These are phyloP conservation scores for Brettanomyces custersianus DNA, from an alignment of 805 yeast species.

Conservation along the genomic window DNA sequence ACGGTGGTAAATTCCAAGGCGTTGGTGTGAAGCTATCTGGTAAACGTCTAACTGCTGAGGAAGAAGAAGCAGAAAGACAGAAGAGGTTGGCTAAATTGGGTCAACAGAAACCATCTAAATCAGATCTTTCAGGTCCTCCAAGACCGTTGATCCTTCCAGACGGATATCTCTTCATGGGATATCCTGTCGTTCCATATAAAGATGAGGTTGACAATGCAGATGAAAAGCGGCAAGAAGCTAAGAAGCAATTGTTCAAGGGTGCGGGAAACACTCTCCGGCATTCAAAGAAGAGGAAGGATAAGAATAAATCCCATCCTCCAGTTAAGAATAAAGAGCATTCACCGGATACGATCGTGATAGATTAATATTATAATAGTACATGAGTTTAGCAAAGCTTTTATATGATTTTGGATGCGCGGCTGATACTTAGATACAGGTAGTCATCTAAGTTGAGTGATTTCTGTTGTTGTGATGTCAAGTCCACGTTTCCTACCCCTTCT, in stretches of 20 bases:
- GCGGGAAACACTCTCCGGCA: conserved; percentile 65
- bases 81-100: conserved; percentile 17
- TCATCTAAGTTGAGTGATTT: conserved; percentile 13
- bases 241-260: conserved; percentile 38
- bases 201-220: conserved; percentile 28
- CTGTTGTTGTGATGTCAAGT: not conserved
- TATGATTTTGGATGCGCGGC: too few relatives aligned
- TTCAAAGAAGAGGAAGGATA: conserved; percentile 51
- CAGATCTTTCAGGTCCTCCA: conserved; percentile 52
- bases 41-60: conserved; percentile 24
- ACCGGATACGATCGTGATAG: conserved; percentile 78
- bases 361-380: too few relatives aligned
- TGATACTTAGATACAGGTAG: conserved; percentile 13
- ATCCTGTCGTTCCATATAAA: conserved; percentile 54
- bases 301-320: conserved; percentile 38
- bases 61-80: conserved; percentile 11
- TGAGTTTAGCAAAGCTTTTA: too few relatives aligned
- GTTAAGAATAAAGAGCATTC: conserved; percentile 56
- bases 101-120: conserved; percentile 15
- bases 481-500: not conserved
- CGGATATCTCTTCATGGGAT: conserved; percentile 90
- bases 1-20: conserved; percentile 38
- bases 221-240: conserved; percentile 10
- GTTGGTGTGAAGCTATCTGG: conserved; percentile 69
- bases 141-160: conserved; percentile 67